Conservation (phyloP, 2,329 filamentous ascomycete genomes). For the Pseudocercospora fijiensis region DNA sequence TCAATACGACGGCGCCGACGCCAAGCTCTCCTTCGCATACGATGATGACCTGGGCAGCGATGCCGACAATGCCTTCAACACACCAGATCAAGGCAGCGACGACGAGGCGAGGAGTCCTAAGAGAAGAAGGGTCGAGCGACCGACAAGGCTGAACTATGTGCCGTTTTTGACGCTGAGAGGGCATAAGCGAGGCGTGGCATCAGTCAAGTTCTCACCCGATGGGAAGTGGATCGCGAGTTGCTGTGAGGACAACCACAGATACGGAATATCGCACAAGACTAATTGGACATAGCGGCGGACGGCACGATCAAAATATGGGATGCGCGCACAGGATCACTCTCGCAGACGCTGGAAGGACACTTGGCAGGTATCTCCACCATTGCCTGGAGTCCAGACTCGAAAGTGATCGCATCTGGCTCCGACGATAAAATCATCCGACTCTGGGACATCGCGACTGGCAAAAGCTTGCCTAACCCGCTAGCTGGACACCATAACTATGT, state of each 20-base stretch:
- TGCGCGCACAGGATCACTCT: slow-evolving; percentile 70
- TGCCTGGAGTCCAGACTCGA: slow-evolving; percentile 89
- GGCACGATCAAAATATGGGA: slow-evolving; percentile 91
- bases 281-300: slow-evolving; percentile 63
- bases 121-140: slow-evolving; percentile 42
- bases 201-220: slow-evolving; percentile 88
- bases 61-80: slow-evolving; percentile 26
- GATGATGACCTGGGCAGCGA: slow-evolving; percentile 35
- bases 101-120: slow-evolving; percentile 29
- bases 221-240: slow-evolving; percentile 85
- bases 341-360: slow-evolving; percentile 90
- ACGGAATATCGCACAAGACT: neutral
- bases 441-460: slow-evolving; percentile 70
- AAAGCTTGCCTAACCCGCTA: slow-evolving; percentile 61
- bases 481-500: slow-evolving; percentile 95
- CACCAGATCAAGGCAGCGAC: slow-evolving; percentile 29
- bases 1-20: slow-evolving; percentile 24
- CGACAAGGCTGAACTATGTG: slow-evolving; percentile 64
- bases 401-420: slow-evolving; percentile 82
- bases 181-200: slow-evolving; percentile 75
- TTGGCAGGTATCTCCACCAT: slow-evolving; percentile 88
- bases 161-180: slow-evolving; percentile 70
- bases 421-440: slow-evolving; percentile 95
- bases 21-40: slow-evolving; percentile 35
- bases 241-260: slow-evolving; percentile 48